A percentile compares a stretch with the other conserved stretches of the same genome.
These are phyloP conservation scores for Volvox africanus DNA, from an alignment of 139 green algal species.

Conservation along the genomic window DNA sequence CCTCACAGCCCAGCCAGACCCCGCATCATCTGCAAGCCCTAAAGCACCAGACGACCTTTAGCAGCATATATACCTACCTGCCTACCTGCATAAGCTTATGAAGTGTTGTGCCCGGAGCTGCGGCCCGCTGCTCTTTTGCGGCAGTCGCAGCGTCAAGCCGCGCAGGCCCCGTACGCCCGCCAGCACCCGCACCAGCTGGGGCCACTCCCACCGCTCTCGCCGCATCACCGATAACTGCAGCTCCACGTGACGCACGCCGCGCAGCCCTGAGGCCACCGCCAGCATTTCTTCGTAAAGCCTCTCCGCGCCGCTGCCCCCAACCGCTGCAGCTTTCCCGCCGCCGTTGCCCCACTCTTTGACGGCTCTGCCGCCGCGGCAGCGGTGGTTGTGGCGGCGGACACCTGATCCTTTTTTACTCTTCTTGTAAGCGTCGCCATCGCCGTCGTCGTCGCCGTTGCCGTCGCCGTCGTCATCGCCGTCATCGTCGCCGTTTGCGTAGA, in stretches of 20 bases:
- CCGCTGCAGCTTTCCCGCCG: not conserved
- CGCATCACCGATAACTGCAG: conserved; percentile 44
- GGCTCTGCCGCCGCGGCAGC: no score
- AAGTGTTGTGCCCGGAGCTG: conserved; percentile 1
- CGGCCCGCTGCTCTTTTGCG: conserved; percentile 1
- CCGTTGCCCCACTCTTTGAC: no score
- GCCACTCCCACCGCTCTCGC: conserved; percentile 19
- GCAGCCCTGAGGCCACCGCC: not conserved
- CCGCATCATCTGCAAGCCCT: no score
- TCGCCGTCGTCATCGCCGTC: not conserved
- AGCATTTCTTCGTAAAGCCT: conserved; percentile 13
- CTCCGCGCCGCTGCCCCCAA: not conserved
- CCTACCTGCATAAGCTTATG: not conserved
- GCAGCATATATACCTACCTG: no score
- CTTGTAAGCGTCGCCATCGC: no score
- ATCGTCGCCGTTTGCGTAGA: not conserved
- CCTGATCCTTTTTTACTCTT: no score
- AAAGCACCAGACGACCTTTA: no score
- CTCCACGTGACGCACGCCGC: not conserved
- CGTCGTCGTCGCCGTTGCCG: not conserved
- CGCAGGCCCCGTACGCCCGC: not conserved
- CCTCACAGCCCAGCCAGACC: no score
- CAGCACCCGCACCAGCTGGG: conserved; percentile 19
- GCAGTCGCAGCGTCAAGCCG: conserved; percentile 18
- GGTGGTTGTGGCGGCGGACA: no score